Base-by-base conservation (phyloP, 1,284 basidiomycete species). In the Cryptococcus sp. region DNA sequence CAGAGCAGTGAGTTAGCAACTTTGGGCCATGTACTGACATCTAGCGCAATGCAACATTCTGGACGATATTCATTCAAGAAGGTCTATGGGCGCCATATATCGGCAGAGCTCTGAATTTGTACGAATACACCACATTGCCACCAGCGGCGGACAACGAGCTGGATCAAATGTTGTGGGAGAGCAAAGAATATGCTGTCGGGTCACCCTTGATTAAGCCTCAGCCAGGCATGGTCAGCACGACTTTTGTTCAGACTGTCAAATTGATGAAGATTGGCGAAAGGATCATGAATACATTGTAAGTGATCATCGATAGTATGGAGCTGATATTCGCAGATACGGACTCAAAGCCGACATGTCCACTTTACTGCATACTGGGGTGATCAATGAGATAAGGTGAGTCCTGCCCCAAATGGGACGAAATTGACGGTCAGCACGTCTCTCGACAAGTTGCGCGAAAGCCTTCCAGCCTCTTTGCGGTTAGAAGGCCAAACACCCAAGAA, bases 271-370 rank as follows among this genome's bases (percentile, higher is more conserved):
- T 87, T 51, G 82, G 83, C 1, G 76, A 84, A 63, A 72, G 80
- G 41, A 84, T 87, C 53, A 83, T 86, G 81, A 82, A 85, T 56
- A 81, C 84, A 35, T 81, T 87, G 86, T 87, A 66, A 66, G 85
- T 80, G 2, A 20, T 39, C 8, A 17, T 41, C 7, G 11, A 35
- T n/a, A 27, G 61, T 8, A n/a, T 39, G 17, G 27, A n/a, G 25
- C 20, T 19, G 31, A 17, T 22, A 19, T 48, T 8, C 10, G 1
- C 44, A 70, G 68, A 19, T 70, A 70, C 49, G 66, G 64, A 5
- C 60, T 70, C 42, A 64, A 61, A 41, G 64, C 64, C 19, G 66
- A 68, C 41, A 53, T 66, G 52, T 47, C 64, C 8, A 61, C 56
- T 5, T 50, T 67, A 38, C 50, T 59, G 2, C 54, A 55, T 15